Percentiles rank a stretch among this genome's conserved stretches.
Evolutionary conservation across 2,329 filamentous ascomycete species (phyloP).

Genomic region (Phoma sp.): DNA sequence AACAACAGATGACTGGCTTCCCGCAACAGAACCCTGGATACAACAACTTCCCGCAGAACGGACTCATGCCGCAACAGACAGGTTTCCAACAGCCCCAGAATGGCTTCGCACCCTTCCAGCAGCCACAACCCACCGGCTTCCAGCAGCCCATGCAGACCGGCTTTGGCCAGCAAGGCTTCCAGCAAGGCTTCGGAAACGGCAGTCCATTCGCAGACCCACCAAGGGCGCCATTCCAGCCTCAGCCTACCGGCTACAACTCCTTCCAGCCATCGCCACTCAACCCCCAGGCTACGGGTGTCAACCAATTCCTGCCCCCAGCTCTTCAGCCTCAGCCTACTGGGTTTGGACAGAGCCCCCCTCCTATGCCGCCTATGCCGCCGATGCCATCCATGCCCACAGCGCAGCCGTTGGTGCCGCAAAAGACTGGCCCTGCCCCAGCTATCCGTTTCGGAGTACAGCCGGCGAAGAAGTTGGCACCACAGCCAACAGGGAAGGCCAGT

Average conservation of each 20-base stretch:
- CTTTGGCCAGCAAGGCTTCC: slow-evolving; percentile 32
- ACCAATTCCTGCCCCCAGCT: slow-evolving; percentile 53
- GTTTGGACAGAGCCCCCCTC: slow-evolving; percentile 60
- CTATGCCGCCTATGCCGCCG: slow-evolving; percentile 63
- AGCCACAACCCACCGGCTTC: slow-evolving; percentile 51
- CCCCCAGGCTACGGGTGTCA: slow-evolving; percentile 63
- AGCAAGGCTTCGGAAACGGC: slow-evolving; percentile 54
- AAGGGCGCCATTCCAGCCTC: slow-evolving; percentile 51
- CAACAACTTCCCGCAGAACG: slow-evolving; percentile 41
- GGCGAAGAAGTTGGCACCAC: slow-evolving; percentile 78
- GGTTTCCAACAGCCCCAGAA: slow-evolving; percentile 57
- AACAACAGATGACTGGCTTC: slow-evolving; percentile 50
- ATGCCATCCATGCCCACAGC: slow-evolving; percentile 64
- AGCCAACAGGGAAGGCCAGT: slow-evolving; percentile 91
- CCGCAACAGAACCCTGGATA: slow-evolving; percentile 44
- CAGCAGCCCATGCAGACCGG: slow-evolving; percentile 58
- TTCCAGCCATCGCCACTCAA: slow-evolving; percentile 50
- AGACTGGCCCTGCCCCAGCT: slow-evolving; percentile 84
- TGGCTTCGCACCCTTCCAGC: slow-evolving; percentile 51
- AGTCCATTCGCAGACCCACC: slow-evolving; percentile 63
- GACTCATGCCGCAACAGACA: slow-evolving; percentile 48
- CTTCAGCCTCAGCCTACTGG: slow-evolving; percentile 63
- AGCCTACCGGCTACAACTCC: slow-evolving; percentile 49
- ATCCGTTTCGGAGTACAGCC: slow-evolving; percentile 84
- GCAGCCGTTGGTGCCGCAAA: slow-evolving; percentile 73